Evolutionary conservation across 228 moss, liverwort and hornwort genomes (phyloP), one percentile per base, ranked within the genome.

Genomic region (Sphagnum magellanicum): DNA sequence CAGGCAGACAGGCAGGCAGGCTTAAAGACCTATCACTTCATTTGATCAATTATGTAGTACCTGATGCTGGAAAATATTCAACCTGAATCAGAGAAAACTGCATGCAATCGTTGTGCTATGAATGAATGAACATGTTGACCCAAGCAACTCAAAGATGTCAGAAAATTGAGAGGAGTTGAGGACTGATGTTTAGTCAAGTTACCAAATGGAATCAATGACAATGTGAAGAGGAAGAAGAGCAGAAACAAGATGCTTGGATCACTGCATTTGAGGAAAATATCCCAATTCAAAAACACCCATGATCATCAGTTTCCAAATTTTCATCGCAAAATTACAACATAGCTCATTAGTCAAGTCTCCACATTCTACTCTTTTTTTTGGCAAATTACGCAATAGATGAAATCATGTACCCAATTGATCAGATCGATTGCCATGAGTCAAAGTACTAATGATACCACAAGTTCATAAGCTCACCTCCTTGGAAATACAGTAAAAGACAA

Each of bases 171-270:
- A 32, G 32, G 8, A 49, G 12, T 50, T 16, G 52, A 50, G 5
- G 53, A 64, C 13, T 63, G 48, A 51, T n/a, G 6, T 10, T 61
- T 68, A 15, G 8, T n/a, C 9, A 10, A 61, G 59, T 74, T 75
- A 94, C 94, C 95, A 11, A 92, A 95, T 50, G 92, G 83, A 64
- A 90, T 79, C 63, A 95, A 76, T 16, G 95, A 90, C 10, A 66
- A 73, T 66, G 92, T 85, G 90, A 95, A 90, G 61, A 92, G 82
- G 74, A 90, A 90, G 77, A 92, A 95, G 16, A 90, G 64, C 17
- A 88, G 57, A 69, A 92, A 95, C 50, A 95, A 72, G 17, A 95
- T 66, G 67, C 81, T 92, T 78, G 83, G 79, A 73, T 90, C 92
- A 75, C 90, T 95, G 87, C 86, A 78, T 68, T 50, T 59, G 67